Conservation (phyloP, 108 stramenopile genomes). For the Cylindrotheca closterium region DNA sequence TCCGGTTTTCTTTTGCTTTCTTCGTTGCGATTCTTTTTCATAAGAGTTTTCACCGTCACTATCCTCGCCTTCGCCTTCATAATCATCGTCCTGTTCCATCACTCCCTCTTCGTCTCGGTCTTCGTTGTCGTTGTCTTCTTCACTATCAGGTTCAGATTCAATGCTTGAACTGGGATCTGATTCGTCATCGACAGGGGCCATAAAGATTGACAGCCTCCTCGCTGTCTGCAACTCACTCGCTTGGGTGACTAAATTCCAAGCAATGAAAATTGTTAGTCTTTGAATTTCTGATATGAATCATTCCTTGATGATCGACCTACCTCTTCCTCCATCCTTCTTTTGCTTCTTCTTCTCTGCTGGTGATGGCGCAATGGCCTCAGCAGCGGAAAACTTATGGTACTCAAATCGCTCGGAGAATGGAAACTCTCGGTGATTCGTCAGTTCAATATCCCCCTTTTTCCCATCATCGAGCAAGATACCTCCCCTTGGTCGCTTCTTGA, state of each 20-base stretch:
- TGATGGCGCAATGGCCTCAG: conserved; percentile 55
- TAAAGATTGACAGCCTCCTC: conserved; percentile 29
- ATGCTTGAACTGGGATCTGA: conserved; percentile 22
- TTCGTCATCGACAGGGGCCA: conserved; percentile 27
- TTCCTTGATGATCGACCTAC: too few relatives aligned
- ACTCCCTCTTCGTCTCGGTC: conserved; percentile 38
- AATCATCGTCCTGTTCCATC: conserved; percentile 33
- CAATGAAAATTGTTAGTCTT: too few relatives aligned
- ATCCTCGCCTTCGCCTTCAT: conserved; percentile 34
- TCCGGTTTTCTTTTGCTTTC: conserved; percentile 1
- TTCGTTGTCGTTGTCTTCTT: conserved; percentile 31
- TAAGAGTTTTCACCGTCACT: conserved; percentile 44
- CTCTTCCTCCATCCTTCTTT: conserved; percentile 20
- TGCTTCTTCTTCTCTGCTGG: conserved; percentile 33
- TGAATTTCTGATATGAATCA: too few relatives aligned
- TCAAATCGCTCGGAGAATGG: conserved; percentile 75
- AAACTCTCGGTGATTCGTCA: conserved; percentile 73
- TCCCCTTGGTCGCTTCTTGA: conserved; percentile 36
- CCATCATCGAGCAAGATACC: conserved; percentile 28
- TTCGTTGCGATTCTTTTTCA: conserved; percentile 11
- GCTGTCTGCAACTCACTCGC: conserved; percentile 10
- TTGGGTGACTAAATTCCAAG: too few relatives aligned
- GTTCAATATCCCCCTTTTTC: conserved; percentile 25
- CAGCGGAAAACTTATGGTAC: conserved; percentile 67
- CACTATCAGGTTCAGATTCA: conserved; percentile 32